Evolutionary conservation across 495 filamentous ascomycete species (phyloP).

Genomic region (Penicillium odoratum): DNA sequence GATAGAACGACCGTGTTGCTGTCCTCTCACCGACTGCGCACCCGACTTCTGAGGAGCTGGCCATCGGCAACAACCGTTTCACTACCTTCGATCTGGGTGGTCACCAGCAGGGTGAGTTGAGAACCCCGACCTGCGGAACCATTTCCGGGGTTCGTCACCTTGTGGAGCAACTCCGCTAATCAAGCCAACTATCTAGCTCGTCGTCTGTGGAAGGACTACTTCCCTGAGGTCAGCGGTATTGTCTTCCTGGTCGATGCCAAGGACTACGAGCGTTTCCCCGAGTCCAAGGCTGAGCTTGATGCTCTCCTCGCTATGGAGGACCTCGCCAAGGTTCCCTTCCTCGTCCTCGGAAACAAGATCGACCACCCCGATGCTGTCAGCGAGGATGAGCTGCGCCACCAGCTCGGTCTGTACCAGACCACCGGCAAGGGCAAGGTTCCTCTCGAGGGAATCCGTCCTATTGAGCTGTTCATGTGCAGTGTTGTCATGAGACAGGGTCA

Average conservation of each 20-base stretch:
- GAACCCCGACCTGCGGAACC: not conserved
- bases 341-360: conserved; percentile 97
- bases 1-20: conserved; percentile 90
- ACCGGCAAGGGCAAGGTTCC: conserved; percentile 98
- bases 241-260: conserved; percentile 98
- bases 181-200: conserved; percentile 58
- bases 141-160: not conserved
- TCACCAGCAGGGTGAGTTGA: conserved; percentile 83
- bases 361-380: conserved; percentile 93
- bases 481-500: conserved; percentile 94
- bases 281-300: conserved; percentile 95
- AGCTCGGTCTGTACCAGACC: conserved; percentile 90
- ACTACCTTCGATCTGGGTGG: conserved; percentile 97
- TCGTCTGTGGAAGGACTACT: conserved; percentile 96
- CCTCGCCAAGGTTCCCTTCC: conserved; percentile 87
- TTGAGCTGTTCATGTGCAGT: conserved; percentile 99
- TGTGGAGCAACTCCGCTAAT: conserved; percentile 1
- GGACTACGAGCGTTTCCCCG: conserved; percentile 88
- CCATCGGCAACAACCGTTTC: conserved; percentile 94
- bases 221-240: conserved; percentile 97
- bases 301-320: conserved; percentile 94
- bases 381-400: conserved; percentile 90
- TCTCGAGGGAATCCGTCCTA: conserved; percentile 89
- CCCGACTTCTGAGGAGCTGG: conserved; percentile 92
- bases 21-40: conserved; percentile 88